Conservation (phyloP, 208 protist genomes). For the Crithidia acanthocephali region DNA sequence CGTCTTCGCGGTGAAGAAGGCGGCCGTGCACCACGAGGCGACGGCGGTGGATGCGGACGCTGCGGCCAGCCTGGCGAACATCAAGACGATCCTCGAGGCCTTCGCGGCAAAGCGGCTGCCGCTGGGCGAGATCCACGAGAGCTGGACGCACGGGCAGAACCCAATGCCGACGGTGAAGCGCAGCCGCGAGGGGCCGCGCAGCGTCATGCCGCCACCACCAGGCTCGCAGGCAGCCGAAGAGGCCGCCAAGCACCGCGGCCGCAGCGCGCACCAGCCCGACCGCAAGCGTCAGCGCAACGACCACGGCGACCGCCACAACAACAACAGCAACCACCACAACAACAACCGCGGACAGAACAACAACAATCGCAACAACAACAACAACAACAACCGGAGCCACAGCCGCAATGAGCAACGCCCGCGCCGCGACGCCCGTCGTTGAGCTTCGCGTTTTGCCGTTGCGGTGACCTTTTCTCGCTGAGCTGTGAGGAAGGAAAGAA, state of each 20-base stretch:
- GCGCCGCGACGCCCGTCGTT: slow-evolving; percentile 6
- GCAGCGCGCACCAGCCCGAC: slow-evolving; percentile 18
- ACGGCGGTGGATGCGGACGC: slow-evolving; percentile 53
- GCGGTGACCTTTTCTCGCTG: too few species aligned
- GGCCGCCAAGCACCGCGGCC: slow-evolving; percentile 24
- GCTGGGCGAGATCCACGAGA: slow-evolving; percentile 63
- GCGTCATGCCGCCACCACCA: slow-evolving; percentile 28
- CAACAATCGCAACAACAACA: slow-evolving; percentile 1
- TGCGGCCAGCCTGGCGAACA: slow-evolving; percentile 62
- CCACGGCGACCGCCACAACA: slow-evolving; percentile 1
- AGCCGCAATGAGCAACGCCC: slow-evolving; percentile 20
- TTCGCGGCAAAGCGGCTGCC: slow-evolving; percentile 75
- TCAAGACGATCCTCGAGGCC: slow-evolving; percentile 56
- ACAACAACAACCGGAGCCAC: slow-evolving; percentile 14
- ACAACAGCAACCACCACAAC: neutral
- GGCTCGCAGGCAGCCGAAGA: slow-evolving; percentile 24
- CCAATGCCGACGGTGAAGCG: slow-evolving; percentile 60
- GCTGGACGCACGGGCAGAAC: slow-evolving; percentile 56
- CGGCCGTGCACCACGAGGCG: slow-evolving; percentile 29
- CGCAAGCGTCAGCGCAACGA: slow-evolving; percentile 27
- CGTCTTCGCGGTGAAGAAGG: slow-evolving; percentile 49
- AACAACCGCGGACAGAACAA: slow-evolving; percentile 11
- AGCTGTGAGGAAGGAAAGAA: too few species aligned
- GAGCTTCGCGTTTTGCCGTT: neutral
- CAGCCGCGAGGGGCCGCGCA: slow-evolving; percentile 28